Percentiles rank a stretch among this genome's conserved stretches.
Conservation (phyloP, 2,329 filamentous ascomycete species). For the Fusarium lyarnte region DNA sequence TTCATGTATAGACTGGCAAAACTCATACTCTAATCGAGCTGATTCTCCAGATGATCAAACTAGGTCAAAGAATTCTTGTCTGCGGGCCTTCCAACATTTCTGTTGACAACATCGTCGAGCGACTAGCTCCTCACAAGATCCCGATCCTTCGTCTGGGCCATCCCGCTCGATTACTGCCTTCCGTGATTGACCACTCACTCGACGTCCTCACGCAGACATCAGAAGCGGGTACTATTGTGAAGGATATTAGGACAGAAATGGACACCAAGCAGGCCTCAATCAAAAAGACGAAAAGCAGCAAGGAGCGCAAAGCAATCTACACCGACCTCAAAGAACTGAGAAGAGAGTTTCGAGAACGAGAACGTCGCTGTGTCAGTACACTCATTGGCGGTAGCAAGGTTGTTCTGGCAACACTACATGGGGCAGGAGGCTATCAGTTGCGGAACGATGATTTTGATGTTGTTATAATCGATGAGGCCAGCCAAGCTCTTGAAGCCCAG, state of each 20-base stretch:
- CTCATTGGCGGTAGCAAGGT: conserved; percentile 83
- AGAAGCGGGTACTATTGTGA: conserved; percentile 87
- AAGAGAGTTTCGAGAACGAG: conserved; percentile 87
- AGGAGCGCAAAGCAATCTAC: conserved; percentile 84
- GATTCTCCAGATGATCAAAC: conserved; percentile 86
- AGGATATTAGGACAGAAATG: conserved; percentile 91
- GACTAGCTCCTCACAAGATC: conserved; percentile 83
- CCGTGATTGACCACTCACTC: conserved; percentile 87
- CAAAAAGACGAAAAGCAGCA: conserved; percentile 83
- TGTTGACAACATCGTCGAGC: conserved; percentile 97
- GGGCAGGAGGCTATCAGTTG: conserved; percentile 86
- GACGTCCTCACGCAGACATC: conserved; percentile 92
- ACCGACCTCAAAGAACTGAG: conserved; percentile 84
- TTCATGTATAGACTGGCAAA: conserved; percentile 76
- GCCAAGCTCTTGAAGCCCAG: conserved; percentile 93
- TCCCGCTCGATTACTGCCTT: conserved; percentile 87
- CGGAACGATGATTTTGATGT: conserved; percentile 87
- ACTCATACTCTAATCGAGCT: conserved; percentile 96
- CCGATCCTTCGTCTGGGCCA: conserved; percentile 92
- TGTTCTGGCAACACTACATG: conserved; percentile 91
- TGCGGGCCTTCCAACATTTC: conserved; percentile 97
- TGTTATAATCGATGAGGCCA: conserved; percentile 95
- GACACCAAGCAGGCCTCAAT: conserved; percentile 90
- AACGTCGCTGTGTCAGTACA: conserved; percentile 80
- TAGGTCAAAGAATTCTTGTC: conserved; percentile 81